These are phyloP conservation scores for Nepenthes alata DNA, from an alignment of 179 eudicot species.

Conservation along the genomic window DNA sequence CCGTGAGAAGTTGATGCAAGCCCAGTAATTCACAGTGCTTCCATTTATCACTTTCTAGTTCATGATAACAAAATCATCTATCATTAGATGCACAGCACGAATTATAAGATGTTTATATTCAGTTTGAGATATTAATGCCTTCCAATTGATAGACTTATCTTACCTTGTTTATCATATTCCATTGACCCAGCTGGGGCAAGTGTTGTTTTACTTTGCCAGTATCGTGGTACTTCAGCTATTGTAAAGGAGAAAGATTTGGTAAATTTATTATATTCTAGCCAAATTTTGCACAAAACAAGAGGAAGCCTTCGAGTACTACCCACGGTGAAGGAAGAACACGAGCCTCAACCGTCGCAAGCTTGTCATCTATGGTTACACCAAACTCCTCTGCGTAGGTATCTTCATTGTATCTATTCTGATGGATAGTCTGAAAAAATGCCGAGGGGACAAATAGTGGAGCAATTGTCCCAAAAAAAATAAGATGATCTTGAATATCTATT, in stretches of 20 bases:
- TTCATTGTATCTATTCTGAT: constrained; percentile 49
- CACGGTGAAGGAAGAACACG: constrained; percentile 93
- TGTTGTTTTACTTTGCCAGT: constrained; percentile 65
- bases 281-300: not conserved
- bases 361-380: constrained; percentile 62
- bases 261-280: not conserved
- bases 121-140: not conserved
- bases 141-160: not conserved
- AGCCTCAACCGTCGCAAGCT: constrained; percentile 70
- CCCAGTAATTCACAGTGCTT: constrained; percentile 62
- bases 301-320: constrained; percentile 22
- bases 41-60: constrained; percentile 27
- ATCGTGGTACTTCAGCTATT: constrained; percentile 72
- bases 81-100: not conserved
- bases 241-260: not conserved
- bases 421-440: constrained; percentile 45
- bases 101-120: not conserved
- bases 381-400: constrained; percentile 71
- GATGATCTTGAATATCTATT: not conserved
- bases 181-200: constrained; percentile 79
- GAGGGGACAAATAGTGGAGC: constrained; percentile 4
- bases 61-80: not conserved
- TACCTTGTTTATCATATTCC: constrained; percentile 96
- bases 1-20: constrained; percentile 80
- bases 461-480: not conserved